These are phyloP conservation scores for Leccinum barrowsii DNA, from an alignment of 768 basidiomycete genomes.

Conservation along the genomic window DNA sequence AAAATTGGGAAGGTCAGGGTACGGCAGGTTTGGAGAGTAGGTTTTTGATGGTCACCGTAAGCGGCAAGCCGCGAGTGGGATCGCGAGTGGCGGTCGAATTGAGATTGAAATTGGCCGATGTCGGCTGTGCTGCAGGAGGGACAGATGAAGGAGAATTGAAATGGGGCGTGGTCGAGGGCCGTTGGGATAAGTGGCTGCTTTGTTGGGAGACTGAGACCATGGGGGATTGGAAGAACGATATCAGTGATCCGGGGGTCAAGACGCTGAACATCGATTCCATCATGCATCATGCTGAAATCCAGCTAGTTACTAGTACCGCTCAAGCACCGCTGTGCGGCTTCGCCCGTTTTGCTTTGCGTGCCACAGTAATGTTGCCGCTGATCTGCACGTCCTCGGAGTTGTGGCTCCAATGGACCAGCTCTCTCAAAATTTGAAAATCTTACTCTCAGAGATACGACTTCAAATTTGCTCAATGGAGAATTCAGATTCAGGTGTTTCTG, in stretches of 20 bases:
- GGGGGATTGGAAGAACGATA: slow-evolving; percentile 15
- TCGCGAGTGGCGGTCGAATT: slow-evolving; percentile 9
- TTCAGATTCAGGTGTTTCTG: too few species aligned
- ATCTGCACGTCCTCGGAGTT: too few species aligned
- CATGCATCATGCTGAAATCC: too few species aligned
- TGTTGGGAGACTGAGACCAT: slow-evolving; percentile 14
- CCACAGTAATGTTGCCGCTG: too few species aligned
- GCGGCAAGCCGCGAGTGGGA: slow-evolving; percentile 15
- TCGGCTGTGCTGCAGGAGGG: background rate
- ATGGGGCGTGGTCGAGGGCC: slow-evolving; percentile 21
- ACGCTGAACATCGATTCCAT: background rate
- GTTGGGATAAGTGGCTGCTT: slow-evolving; percentile 4
- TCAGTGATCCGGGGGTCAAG: slow-evolving; percentile 3
- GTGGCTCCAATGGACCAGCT: too few species aligned
- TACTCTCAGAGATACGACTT: too few species aligned
- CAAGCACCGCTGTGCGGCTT: too few species aligned
- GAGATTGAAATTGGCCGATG: background rate
- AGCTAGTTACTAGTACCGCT: too few species aligned
- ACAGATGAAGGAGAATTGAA: background rate
- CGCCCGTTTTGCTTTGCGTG: too few species aligned
- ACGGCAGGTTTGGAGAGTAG: slow-evolving; percentile 33
- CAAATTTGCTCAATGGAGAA: too few species aligned
- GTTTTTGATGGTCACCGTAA: slow-evolving; percentile 30
- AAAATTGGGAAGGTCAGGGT: slow-evolving; percentile 19
- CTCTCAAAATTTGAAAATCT: too few species aligned